Base-by-base conservation (phyloP, 2,329 filamentous ascomycete species). In the Ascochyta pisi region DNA sequence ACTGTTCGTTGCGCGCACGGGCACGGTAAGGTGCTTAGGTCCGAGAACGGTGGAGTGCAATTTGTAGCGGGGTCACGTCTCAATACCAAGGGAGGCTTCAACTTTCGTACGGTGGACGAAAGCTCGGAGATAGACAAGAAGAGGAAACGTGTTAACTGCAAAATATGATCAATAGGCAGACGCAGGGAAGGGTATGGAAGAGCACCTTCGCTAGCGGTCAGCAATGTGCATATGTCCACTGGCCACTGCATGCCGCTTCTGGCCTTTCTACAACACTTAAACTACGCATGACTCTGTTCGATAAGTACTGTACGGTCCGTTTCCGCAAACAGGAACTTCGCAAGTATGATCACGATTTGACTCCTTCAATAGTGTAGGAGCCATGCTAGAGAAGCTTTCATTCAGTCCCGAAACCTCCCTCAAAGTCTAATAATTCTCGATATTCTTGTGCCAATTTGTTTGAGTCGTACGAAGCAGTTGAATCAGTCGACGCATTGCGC, bases 391-490 rank as follows among this genome's bases (percentile, higher is more conserved):
- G 10, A 1, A 31, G 8, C n/a, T 4, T 10, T 54, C 26, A 55
- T 10, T 23, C 8, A 13, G 27, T 43, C 12, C 57, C 58, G 45
- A 70, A 70, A 4, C 65, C 68, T 0, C 61, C 24, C n/a, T 58
- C 67, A 44, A 60, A 69, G 0, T 46, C 34, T 0, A 66, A 63
- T 15, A 73, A 46, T 15, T 63, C 64, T 35, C 60, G 65, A 39
- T 73, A 73, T 53, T 71, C 68, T 44, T 38, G 46, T 1, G 70
- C 70, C 34, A 71, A 35, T 33, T 62, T 60, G 8, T 37, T 54
- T 3, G 64, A 62, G 38, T 68, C 67, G 13, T 64, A 57, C 22
- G 59, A 63, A 9, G 47, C 54, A 7, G 39, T 58, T 8, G 62
- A 65, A 5, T 50, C 48, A 26, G 60, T 40, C 3, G 62, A 65